phyloP scores from a whole-genome alignment of 768 basidiomycete genomes.

The Leccinum uliginosum region DNA sequence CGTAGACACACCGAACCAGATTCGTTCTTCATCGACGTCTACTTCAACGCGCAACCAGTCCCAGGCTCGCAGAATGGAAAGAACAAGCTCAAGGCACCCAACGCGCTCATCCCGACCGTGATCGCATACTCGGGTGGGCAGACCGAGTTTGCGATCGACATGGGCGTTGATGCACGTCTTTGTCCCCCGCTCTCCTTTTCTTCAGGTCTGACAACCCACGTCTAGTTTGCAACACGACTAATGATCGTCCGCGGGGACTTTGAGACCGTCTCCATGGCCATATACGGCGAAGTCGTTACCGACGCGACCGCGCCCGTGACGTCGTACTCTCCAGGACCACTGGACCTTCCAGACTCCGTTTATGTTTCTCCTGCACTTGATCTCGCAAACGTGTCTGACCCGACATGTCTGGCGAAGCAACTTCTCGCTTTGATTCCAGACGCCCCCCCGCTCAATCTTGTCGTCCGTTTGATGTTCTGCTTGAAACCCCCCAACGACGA shows the following conservation, averaged over 20 bases:
- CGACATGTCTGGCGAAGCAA: conserved; percentile 56
- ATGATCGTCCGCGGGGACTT: conserved; percentile 81
- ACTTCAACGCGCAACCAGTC: conserved; percentile 66
- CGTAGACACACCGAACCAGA: conserved; percentile 65
- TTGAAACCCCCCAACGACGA: conserved; percentile 76
- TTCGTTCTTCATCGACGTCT: conserved; percentile 70
- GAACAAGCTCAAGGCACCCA: conserved; percentile 60
- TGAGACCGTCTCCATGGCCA: conserved; percentile 48
- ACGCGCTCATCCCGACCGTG: conserved; percentile 67
- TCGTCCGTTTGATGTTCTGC: conserved; percentile 73
- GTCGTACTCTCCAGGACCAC: conserved; percentile 39
- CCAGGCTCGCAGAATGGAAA: conserved; percentile 40
- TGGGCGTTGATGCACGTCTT: conserved; percentile 59
- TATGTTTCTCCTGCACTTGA: conserved; percentile 53
- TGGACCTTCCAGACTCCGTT: conserved; percentile 33
- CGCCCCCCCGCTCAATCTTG: conserved; percentile 57
- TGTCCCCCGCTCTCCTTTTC: neutral
- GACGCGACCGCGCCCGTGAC: conserved; percentile 36
- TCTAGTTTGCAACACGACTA: conserved; percentile 67
- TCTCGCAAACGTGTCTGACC: conserved; percentile 55
- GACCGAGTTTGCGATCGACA: conserved; percentile 62
- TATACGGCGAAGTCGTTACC: conserved; percentile 50
- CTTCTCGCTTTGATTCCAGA: conserved; percentile 59
- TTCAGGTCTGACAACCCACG: conserved; percentile 3
- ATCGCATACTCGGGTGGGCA: conserved; percentile 70